Base-by-base conservation (phyloP, 2,329 filamentous ascomycete species). In the Cercospora canescens region DNA sequence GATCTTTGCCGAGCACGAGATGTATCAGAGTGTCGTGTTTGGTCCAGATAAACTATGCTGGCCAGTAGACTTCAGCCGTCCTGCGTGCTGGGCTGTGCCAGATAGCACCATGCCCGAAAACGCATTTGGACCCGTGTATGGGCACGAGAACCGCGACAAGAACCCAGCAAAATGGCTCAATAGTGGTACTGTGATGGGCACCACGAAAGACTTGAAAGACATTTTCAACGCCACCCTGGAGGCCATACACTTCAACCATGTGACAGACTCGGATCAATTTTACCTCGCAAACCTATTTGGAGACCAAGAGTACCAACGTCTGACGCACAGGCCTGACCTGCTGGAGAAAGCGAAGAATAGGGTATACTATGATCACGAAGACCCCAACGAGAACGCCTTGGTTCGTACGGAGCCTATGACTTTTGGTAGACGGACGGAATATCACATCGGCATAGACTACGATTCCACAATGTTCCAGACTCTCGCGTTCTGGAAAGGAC, bases 241-340 rank as follows among this genome's bases (percentile, higher is more conserved):
- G 39, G 78, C 78, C 18, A 77, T 81, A 16, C 72, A 71, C 69
- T 76, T 65, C 64, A 77, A 75, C 67, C 75, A 70, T 39, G 57
- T 50, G 3, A 64, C 61, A 18, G 63, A 66, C 45, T 66, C 63
- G 26, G 82, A 85, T 69, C 79, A 84, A 69, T 76, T 79, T 66
- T 80, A 81, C n/a, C 79, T 87, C 61, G 79, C 83, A 3, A 79
- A 83, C 61, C 80, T 87, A 52, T 86, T 82, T 60, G 84, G 82
- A n/a, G 79, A 82, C 35, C 85, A 87, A 70, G 85, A 87, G 71
- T 82, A 81, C 60, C 62, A 63, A 12, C 67, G 64, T 9, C 26
- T 67, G 16, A 48, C 45, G 12, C 48, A 63, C 37, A 61, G 60
- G 21, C 66, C 69, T 4, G 63, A 67, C 8, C 35, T 80, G 65